Evolutionary conservation across 106 monocot species (phyloP).

Genomic region (Allium cepa): DNA sequence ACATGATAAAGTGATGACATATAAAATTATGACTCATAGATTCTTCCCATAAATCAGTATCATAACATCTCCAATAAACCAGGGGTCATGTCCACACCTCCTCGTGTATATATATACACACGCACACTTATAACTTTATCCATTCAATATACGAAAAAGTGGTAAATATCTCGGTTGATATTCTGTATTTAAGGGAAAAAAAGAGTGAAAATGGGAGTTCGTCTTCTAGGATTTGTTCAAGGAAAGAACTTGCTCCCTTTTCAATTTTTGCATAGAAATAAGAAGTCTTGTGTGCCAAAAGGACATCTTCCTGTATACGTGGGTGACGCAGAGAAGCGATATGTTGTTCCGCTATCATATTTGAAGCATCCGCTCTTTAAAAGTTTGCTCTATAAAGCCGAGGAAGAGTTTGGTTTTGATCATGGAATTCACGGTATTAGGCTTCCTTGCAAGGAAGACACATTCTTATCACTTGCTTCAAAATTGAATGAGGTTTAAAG

Average conservation of each 20-base stretch:
- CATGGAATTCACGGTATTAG: slow-evolving; percentile 20
- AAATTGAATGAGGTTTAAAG: neutral
- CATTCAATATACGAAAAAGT: no score
- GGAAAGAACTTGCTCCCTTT: slow-evolving; percentile 12
- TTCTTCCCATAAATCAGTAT: no score
- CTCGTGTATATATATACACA: no score
- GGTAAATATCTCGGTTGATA: no score
- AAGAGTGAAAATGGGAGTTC: slow-evolving; percentile 2
- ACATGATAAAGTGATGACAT: no score
- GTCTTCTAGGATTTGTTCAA: slow-evolving; percentile 5
- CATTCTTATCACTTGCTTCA: slow-evolving; percentile 14
- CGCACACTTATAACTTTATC: no score
- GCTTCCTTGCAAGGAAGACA: slow-evolving; percentile 29
- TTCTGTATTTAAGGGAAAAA: no score
- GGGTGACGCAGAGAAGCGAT: slow-evolving; percentile 21
- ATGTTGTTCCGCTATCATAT: slow-evolving; percentile 29
- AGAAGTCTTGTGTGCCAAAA: slow-evolving; percentile 12
- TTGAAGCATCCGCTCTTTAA: slow-evolving; percentile 32
- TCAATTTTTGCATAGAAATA: slow-evolving; percentile 5
- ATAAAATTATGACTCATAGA: no score
- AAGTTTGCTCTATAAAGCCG: slow-evolving; percentile 19
- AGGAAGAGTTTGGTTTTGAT: slow-evolving; percentile 28
- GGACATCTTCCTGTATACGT: slow-evolving; percentile 32
- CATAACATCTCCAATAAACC: no score
- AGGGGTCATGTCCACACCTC: no score